Evolutionary conservation across 345 rosid species (phyloP).

Genomic region (Lepidium aucheri): DNA sequence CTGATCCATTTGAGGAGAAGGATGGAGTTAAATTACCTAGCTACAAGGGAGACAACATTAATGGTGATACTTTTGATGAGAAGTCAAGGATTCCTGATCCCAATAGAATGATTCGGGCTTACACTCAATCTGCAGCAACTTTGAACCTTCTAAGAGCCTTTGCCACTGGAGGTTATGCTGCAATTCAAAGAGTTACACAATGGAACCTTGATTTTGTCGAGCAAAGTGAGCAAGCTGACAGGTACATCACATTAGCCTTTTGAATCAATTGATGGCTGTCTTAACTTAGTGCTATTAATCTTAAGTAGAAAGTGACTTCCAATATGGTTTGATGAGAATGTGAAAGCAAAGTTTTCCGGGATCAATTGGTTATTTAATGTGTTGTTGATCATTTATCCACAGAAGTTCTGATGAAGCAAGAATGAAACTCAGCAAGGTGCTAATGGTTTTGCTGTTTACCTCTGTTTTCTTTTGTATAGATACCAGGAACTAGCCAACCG

Average conservation of each 20-base stretch:
- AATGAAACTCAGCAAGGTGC: not conserved
- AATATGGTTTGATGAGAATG: not conserved
- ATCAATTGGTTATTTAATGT: not conserved
- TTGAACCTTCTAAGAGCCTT: constrained; percentile 62
- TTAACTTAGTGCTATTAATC: not conserved
- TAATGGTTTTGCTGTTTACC: not conserved
- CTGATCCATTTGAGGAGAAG: constrained; percentile 40
- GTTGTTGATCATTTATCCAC: not conserved
- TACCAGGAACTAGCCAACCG: constrained; percentile 46
- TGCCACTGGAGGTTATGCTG: constrained; percentile 63
- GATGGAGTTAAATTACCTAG: constrained; percentile 47
- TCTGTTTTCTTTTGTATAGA: constrained; percentile 23
- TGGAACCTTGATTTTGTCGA: constrained; percentile 63
- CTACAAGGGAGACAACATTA: constrained; percentile 59
- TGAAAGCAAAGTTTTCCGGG: not conserved
- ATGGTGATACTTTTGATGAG: constrained; percentile 49
- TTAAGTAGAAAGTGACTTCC: not conserved
- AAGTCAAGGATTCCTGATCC: constrained; percentile 57
- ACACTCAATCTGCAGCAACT: constrained; percentile 48
- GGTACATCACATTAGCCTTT: constrained; percentile 23
- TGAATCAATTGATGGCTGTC: too few species aligned
- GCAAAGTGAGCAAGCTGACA: constrained; percentile 53
- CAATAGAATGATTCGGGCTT: constrained; percentile 48
- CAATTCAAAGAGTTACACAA: constrained; percentile 54
- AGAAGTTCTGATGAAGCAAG: not conserved